Conservation (phyloP, 2,329 filamentous ascomycete species). For the Sclerotinia nivalis region DNA sequence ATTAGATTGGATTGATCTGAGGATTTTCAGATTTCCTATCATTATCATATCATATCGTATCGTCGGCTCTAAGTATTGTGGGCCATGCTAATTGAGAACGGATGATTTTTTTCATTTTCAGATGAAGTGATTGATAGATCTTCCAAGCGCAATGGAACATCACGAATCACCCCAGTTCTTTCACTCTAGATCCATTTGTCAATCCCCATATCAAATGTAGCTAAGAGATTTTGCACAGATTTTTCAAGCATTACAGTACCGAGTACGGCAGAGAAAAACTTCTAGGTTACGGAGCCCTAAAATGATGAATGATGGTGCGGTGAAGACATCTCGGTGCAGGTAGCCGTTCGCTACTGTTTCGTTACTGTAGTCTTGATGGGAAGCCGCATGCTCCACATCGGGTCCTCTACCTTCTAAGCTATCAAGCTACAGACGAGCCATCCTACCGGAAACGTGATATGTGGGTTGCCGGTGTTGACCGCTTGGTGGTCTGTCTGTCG, state of each 20-base stretch:
- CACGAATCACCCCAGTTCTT: constrained; percentile 1
- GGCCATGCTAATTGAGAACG: neutral
- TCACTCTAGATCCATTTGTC: neutral
- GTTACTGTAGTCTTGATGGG: constrained; percentile 15
- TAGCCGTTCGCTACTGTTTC: constrained; percentile 14
- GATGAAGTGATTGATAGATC: constrained; percentile 7
- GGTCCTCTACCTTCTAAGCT: neutral
- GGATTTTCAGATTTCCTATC: neutral
- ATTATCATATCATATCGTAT: constrained; percentile 9
- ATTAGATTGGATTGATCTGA: constrained; percentile 16
- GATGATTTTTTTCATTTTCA: neutral
- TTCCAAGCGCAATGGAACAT: constrained; percentile 3
- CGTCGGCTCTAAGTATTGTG: constrained; percentile 8
- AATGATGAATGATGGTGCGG: constrained; percentile 12
- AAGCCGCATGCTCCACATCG: constrained; percentile 12
- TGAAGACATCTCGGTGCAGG: constrained; percentile 20
- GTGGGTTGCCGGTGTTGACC: constrained; percentile 18
- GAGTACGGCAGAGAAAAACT: neutral
- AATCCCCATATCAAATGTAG: neutral
- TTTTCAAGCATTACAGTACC: constrained; percentile 17
- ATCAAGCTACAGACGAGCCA: constrained; percentile 5
- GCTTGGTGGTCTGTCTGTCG: constrained; percentile 16
- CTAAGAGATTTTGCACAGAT: constrained; percentile 6
- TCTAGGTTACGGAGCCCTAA: neutral
- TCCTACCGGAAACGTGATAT: constrained; percentile 17